A percentile compares a stretch with the other conserved stretches of the same genome.
Conservation (phyloP, 75 land plant genomes). For the Picea glauca region DNA sequence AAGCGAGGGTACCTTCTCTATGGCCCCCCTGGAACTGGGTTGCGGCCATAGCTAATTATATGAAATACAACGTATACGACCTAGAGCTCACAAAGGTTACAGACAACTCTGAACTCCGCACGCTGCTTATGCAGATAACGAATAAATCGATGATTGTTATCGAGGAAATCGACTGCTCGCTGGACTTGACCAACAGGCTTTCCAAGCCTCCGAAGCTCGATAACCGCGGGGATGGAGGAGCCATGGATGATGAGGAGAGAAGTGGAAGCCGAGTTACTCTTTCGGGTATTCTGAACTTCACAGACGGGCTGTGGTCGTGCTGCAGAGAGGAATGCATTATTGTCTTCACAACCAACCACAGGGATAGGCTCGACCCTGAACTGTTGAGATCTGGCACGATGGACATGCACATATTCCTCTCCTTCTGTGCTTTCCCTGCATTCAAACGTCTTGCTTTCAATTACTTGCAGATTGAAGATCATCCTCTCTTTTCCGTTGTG, state of each 20-base stretch:
- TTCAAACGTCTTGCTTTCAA: slow-evolving; percentile 64
- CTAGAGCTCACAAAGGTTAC: slow-evolving; percentile 28
- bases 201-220: slow-evolving; percentile 4
- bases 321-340: slow-evolving; percentile 65
- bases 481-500: slow-evolving; percentile 29
- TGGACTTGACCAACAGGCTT: slow-evolving; percentile 30
- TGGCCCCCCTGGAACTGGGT: slow-evolving; percentile 42
- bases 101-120: slow-evolving; percentile 15
- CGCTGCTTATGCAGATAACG: slow-evolving; percentile 8
- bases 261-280: slow-evolving; percentile 31
- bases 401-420: slow-evolving; percentile 77
- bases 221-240: too few relatives aligned
- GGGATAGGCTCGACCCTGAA: slow-evolving; percentile 68
- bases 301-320: slow-evolving; percentile 79
- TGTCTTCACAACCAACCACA: slow-evolving; percentile 72
- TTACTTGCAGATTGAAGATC: slow-evolving; percentile 41
- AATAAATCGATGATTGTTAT: slow-evolving; percentile 71
- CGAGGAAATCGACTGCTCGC: slow-evolving; percentile 78
- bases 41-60: slow-evolving; percentile 28
- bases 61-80: slow-evolving; percentile 30
- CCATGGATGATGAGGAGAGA: slow-evolving; percentile 14
- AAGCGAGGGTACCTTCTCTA: slow-evolving; percentile 33
- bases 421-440: slow-evolving; percentile 53
- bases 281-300: slow-evolving; percentile 75
- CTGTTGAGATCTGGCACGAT: slow-evolving; percentile 62